These are phyloP conservation scores for Suillus americanus DNA, from an alignment of 768 basidiomycete species.

Conservation along the genomic window DNA sequence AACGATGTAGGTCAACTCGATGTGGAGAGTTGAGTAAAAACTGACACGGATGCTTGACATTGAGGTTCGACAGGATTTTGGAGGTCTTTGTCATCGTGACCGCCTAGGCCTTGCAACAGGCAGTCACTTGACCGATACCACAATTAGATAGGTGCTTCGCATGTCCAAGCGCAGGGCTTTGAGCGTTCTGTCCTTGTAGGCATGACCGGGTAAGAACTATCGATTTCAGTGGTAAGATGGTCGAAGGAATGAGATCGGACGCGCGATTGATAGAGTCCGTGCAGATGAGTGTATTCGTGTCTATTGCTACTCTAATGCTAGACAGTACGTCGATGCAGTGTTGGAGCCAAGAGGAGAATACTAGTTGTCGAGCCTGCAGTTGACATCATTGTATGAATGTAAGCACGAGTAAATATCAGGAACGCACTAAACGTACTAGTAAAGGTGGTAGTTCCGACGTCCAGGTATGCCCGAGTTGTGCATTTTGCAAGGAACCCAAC, in stretches of 20 bases:
- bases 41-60: too few species aligned
- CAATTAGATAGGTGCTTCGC: neutral
- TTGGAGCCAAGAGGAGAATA: neutral
- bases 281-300: too few species aligned
- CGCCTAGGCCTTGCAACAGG: too few species aligned
- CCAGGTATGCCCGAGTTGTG: neutral
- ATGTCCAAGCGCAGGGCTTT: neutral
- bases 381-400: neutral
- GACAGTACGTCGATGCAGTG: neutral
- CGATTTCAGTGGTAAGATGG: too few species aligned
- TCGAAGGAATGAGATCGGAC: too few species aligned
- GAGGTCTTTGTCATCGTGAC: too few species aligned
- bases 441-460: too few species aligned
- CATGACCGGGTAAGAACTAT: too few species aligned
- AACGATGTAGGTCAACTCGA: neutral
- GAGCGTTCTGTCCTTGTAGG: neutral
- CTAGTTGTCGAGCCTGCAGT: neutral
- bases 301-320: too few species aligned
- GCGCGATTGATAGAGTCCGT: too few species aligned
- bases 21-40: too few species aligned
- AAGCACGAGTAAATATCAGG: neutral
- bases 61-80: too few species aligned
- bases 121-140: neutral
- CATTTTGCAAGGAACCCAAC: neutral
- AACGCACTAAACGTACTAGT: neutral